phyloP scores from a whole-genome alignment of 306 rosid species.

The Fagus crenata region DNA sequence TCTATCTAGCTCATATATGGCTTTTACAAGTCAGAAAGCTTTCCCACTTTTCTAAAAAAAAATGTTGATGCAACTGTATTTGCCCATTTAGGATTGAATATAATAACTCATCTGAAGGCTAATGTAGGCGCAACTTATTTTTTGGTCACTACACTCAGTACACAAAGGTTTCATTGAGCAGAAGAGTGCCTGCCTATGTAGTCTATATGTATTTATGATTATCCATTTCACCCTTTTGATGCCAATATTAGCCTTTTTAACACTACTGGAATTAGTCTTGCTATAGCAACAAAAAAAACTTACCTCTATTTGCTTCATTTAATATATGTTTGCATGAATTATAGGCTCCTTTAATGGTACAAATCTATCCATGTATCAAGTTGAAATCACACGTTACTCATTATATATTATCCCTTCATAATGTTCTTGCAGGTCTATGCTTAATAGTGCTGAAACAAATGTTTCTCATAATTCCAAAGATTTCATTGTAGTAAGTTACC shows the following conservation, averaged over 20 bases:
- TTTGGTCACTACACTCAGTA: no score
- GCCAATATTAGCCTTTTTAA: background rate
- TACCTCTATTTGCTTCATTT: background rate
- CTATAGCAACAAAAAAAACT: background rate
- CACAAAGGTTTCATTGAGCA: background rate
- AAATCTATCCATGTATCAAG: background rate
- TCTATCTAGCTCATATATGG: no score
- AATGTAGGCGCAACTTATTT: no score
- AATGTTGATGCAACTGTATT: no score
- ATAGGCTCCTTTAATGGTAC: no score
- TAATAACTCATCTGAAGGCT: no score
- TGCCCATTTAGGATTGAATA: no score
- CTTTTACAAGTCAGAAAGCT: no score
- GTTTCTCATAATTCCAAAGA: slow-evolving; percentile 55
- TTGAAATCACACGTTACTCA: background rate
- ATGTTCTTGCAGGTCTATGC: slow-evolving; percentile 53
- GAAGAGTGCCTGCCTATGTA: background rate
- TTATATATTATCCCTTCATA: background rate
- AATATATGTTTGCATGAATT: no score
- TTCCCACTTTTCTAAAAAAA: no score
- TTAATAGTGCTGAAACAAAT: slow-evolving; percentile 51
- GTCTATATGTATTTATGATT: background rate
- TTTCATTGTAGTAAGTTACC: slow-evolving; percentile 37
- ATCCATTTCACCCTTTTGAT: background rate
- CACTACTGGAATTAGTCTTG: background rate